Evolutionary conservation across 257 asterid species (phyloP).

Genomic region (Paraleonurus japonicus): DNA sequence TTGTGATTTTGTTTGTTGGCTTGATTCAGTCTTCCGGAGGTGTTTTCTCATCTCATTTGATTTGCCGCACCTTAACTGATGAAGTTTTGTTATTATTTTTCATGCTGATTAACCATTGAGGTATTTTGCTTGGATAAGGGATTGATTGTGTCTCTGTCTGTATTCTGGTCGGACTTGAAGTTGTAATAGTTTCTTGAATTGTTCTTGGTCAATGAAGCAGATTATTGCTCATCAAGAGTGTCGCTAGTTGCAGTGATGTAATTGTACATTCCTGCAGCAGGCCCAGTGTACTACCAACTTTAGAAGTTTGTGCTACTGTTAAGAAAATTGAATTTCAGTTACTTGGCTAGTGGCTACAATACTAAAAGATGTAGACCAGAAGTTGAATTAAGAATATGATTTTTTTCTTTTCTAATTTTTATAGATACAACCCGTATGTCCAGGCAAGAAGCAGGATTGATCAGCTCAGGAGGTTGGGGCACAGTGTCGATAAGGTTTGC

Average conservation of each 20-base stretch:
- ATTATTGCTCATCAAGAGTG: neutral
- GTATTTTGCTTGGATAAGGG: neutral
- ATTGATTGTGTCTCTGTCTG: neutral
- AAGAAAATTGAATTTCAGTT: neutral
- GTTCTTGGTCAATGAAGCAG: neutral
- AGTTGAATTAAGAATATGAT: neutral
- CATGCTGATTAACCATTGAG: neutral
- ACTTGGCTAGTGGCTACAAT: too few species aligned
- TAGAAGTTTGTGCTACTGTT: neutral
- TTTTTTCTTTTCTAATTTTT: slow-evolving; percentile 1
- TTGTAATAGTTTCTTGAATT: neutral
- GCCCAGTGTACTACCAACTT: neutral
- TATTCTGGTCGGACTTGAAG: neutral
- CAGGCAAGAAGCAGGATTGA: slow-evolving; percentile 98
- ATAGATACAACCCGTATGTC: slow-evolving; percentile 93
- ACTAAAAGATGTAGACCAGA: neutral
- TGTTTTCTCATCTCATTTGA: neutral
- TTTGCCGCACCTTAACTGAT: neutral
- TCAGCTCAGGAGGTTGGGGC: slow-evolving; percentile 97
- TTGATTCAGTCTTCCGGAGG: neutral
- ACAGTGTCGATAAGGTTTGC: slow-evolving; percentile 94
- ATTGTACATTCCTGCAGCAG: neutral
- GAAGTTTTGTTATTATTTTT: neutral
- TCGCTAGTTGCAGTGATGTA: neutral
- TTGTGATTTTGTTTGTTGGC: neutral